These are phyloP conservation scores for Reutealis trisperma DNA, from an alignment of 345 rosid species.

Conservation along the genomic window DNA sequence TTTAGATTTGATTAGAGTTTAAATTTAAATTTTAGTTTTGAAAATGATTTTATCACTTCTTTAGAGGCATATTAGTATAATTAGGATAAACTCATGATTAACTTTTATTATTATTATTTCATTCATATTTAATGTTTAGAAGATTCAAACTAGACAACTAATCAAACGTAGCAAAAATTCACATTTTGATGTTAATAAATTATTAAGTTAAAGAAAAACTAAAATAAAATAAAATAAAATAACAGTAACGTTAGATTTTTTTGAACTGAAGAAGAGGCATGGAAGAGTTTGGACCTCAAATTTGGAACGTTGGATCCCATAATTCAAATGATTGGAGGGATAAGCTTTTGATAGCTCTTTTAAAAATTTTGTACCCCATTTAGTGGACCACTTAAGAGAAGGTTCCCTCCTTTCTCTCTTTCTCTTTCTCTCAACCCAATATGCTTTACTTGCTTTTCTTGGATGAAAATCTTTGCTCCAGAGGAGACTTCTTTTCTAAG, in stretches of 20 bases:
- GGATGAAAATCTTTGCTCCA: no score
- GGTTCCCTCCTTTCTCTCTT: background rate
- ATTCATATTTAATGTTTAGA: no score
- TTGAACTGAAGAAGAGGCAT: conserved; percentile 33
- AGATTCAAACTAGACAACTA: no score
- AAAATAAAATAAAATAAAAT: no score
- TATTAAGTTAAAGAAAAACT: background rate
- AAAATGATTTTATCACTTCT: no score
- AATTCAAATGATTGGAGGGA: conserved; percentile 41
- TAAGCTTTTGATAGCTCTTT: conserved; percentile 15
- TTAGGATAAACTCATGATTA: no score
- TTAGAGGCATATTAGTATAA: no score
- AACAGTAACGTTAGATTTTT: conserved; percentile 17
- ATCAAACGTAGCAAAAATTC: no score
- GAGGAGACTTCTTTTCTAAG: background rate
- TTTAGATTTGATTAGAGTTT: no score
- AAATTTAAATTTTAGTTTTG: no score
- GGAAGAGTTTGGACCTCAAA: background rate
- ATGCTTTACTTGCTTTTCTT: background rate
- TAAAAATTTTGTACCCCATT: conserved; percentile 20
- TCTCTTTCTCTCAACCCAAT: background rate
- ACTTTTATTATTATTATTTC: no score
- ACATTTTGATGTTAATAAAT: no score
- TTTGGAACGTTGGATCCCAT: conserved; percentile 44
- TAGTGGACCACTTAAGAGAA: conserved; percentile 23